Percentiles rank a stretch among this genome's conserved stretches.
phyloP scores from a whole-genome alignment of 2,329 filamentous ascomycete species.

The Fusarium dlaminii region DNA sequence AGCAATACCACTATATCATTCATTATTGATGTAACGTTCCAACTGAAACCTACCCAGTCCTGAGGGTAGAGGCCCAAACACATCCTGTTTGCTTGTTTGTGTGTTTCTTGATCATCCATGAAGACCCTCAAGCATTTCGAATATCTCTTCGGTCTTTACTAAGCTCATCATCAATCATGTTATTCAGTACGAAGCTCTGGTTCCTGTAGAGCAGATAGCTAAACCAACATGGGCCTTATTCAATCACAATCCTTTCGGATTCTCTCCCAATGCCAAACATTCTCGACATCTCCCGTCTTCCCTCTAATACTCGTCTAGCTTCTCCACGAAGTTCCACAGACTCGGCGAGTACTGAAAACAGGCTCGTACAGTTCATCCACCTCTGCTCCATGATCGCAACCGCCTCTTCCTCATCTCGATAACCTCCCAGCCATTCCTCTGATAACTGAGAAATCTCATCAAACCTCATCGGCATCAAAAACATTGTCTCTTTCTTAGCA shows the following conservation, averaged over 20 bases:
- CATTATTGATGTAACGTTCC: neutral
- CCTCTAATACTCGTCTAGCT: neutral
- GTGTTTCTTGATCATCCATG: too few relatives aligned
- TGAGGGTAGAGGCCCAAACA: neutral
- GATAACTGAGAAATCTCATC: conserved; percentile 1
- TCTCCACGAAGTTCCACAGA: neutral
- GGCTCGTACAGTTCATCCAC: neutral
- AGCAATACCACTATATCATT: neutral
- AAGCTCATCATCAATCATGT: neutral
- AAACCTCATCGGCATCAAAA: neutral
- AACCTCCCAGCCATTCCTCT: neutral
- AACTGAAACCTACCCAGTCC: too few relatives aligned
- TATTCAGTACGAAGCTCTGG: too few relatives aligned
- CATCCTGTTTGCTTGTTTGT: neutral
- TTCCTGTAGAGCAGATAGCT: too few relatives aligned
- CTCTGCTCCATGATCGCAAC: neutral
- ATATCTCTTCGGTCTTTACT: neutral
- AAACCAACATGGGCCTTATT: neutral
- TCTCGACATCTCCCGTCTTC: neutral
- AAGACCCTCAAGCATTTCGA: neutral
- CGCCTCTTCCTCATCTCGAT: neutral
- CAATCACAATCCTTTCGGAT: neutral
- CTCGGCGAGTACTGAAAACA: neutral
- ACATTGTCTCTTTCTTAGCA: neutral
- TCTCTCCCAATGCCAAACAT: conserved; percentile 13